phyloP scores from a whole-genome alignment of 306 rosid genomes.

The Corylus avellana region DNA sequence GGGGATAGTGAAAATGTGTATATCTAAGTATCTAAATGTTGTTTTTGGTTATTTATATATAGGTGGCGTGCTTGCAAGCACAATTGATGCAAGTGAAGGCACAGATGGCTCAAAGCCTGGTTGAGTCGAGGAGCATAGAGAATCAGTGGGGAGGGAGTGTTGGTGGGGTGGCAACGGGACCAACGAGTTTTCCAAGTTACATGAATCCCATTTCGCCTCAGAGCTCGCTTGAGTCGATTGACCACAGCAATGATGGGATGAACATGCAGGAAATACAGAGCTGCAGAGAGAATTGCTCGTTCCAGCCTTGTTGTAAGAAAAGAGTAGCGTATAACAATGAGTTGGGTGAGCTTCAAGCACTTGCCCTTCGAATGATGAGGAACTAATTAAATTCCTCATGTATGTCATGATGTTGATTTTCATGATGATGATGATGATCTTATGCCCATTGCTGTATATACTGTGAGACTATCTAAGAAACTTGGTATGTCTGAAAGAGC shows the following conservation, averaged over 20 bases:
- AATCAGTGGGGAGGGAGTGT: constrained; percentile 49
- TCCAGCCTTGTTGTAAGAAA: constrained; percentile 46
- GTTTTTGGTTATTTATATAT: not conserved
- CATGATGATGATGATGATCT: constrained; percentile 11
- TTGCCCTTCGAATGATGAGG: constrained; percentile 96
- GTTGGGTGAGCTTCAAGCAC: constrained; percentile 86
- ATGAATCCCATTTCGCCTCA: constrained; percentile 81
- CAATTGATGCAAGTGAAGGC: constrained; percentile 83
- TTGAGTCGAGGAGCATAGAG: constrained; percentile 47
- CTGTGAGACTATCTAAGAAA: constrained; percentile 24
- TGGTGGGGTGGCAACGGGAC: constrained; percentile 38
- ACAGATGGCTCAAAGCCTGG: constrained; percentile 65
- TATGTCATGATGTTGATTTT: constrained; percentile 14
- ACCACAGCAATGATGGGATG: constrained; percentile 52
- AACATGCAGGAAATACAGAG: constrained; percentile 58
- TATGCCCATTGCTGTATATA: constrained; percentile 37
- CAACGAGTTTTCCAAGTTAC: constrained; percentile 37
- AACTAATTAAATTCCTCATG: constrained; percentile 35
- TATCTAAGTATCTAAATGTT: too few species aligned
- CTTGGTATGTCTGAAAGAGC: constrained; percentile 28
- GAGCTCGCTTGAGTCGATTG: constrained; percentile 75
- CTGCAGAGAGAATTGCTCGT: constrained; percentile 40
- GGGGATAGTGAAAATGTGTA: too few species aligned
- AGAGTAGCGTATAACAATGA: constrained; percentile 43
- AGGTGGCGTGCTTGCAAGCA: constrained; percentile 94